phyloP scores from a whole-genome alignment of 306 rosid genomes.

The Vachellia pachyceras region DNA sequence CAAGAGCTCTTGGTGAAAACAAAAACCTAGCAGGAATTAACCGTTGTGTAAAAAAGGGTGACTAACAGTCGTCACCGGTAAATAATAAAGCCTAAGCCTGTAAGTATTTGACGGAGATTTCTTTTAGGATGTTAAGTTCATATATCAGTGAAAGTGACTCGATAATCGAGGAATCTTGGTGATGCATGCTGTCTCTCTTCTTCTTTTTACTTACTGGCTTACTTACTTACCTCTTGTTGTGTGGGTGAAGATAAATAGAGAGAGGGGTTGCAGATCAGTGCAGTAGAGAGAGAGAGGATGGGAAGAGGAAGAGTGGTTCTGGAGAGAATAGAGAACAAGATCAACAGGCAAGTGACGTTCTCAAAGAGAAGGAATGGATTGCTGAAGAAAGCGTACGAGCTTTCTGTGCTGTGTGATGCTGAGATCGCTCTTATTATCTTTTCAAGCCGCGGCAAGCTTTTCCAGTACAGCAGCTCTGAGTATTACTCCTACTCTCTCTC shows the following conservation, averaged over 20 bases:
- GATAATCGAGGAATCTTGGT: neutral
- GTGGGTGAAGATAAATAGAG: slow-evolving; percentile 32
- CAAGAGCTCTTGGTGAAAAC: too few relatives aligned
- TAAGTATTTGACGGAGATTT: neutral
- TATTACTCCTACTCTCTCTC: neutral
- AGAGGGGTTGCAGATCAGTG: neutral
- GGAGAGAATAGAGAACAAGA: slow-evolving; percentile 90
- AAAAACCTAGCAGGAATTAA: neutral
- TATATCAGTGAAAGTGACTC: neutral
- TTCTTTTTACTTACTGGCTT: too few relatives aligned
- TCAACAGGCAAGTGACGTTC: slow-evolving; percentile 82
- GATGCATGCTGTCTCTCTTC: neutral
- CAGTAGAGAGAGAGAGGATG: slow-evolving; percentile 38
- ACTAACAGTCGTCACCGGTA: neutral
- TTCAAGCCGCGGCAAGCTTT: slow-evolving; percentile 84
- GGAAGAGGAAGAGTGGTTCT: slow-evolving; percentile 87
- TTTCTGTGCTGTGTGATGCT: slow-evolving; percentile 82
- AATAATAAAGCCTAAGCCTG: neutral
- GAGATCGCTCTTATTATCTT: slow-evolving; percentile 78
- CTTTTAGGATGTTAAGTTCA: neutral
- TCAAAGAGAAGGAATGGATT: slow-evolving; percentile 79
- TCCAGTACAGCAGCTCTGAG: slow-evolving; percentile 75
- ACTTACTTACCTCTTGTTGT: neutral
- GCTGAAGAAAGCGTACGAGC: slow-evolving; percentile 85
- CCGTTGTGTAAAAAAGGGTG: neutral